Evolutionary conservation across 1,284 basidiomycete species (phyloP).

Genomic region (Psilocybe mexicana): DNA sequence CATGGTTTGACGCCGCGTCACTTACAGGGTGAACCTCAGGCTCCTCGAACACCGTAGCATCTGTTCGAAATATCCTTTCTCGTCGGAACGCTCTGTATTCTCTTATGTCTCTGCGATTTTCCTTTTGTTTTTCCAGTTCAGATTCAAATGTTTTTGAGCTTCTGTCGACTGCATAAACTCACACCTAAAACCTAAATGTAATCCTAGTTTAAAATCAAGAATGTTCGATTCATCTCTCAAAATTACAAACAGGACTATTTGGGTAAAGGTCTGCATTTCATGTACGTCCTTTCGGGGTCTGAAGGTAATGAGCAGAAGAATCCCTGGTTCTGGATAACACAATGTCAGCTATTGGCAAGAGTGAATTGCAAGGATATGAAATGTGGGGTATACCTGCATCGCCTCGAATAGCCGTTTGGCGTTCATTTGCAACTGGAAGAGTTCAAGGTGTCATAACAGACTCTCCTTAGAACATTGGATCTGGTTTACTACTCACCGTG

Average conservation of each 20-base stretch:
- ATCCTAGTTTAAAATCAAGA: neutral
- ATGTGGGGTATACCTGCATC: conserved; percentile 63
- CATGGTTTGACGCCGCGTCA: neutral
- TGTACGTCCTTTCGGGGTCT: conserved; percentile 70
- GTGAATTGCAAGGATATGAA: neutral
- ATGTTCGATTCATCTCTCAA: neutral
- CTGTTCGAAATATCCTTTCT: no score
- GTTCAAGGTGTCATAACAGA: neutral
- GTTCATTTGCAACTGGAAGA: conserved; percentile 63
- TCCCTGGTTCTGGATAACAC: conserved; percentile 47
- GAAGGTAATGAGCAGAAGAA: conserved; percentile 79
- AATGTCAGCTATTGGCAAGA: neutral
- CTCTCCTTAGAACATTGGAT: neutral
- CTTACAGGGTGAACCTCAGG: neutral
- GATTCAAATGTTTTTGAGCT: no score
- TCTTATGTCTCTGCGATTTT: neutral
- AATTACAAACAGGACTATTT: conserved; percentile 29
- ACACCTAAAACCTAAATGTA: no score
- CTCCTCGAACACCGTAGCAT: neutral
- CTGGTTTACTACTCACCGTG: conserved; percentile 44
- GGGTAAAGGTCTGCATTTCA: conserved; percentile 72
- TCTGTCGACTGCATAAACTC: no score
- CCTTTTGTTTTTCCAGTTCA: no score
- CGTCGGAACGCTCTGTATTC: neutral
- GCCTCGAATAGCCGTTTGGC: conserved; percentile 70